A percentile compares a stretch with the other conserved stretches of the same genome.
These are phyloP conservation scores for Starmerella riodocensis DNA, from an alignment of 805 yeast genomes.

Conservation along the genomic window DNA sequence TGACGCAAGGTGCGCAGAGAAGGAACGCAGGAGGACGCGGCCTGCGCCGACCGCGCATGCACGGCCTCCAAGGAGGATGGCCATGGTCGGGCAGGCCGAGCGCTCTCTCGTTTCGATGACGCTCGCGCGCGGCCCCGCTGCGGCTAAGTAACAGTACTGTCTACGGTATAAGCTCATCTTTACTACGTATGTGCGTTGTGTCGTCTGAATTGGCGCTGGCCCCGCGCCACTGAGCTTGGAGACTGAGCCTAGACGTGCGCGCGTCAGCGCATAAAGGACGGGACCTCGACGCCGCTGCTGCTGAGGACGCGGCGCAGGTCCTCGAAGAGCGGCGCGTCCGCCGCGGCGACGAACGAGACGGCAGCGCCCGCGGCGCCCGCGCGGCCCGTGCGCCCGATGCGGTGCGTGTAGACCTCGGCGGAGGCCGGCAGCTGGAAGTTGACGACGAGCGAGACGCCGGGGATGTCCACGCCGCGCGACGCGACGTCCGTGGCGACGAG, in stretches of 20 bases:
- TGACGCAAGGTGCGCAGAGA: too few species aligned
- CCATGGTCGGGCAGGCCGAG: too few species aligned
- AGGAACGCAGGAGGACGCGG: too few species aligned
- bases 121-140: too few species aligned
- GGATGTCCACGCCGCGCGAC: conserved; percentile 90
- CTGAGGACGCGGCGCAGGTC: conserved; percentile 12
- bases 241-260: neutral
- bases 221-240: too few species aligned
- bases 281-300: conserved; percentile 4
- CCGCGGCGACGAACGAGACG: conserved; percentile 42
- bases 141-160: too few species aligned
- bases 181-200: neutral
- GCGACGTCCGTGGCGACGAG: conserved; percentile 91
- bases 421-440: conserved; percentile 72
- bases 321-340: conserved; percentile 12
- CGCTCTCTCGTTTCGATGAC: too few species aligned
- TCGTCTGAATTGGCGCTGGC: neutral
- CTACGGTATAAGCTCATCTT: neutral
- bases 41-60: too few species aligned
- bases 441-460: conserved; percentile 68
- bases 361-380: conserved; percentile 77
- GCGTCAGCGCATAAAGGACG: neutral
- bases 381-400: conserved; percentile 94
- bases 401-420: conserved; percentile 76
- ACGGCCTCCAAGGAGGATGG: too few species aligned